Conservation (phyloP, 2,329 filamentous ascomycete species). For the Colletotrichum sp. region DNA sequence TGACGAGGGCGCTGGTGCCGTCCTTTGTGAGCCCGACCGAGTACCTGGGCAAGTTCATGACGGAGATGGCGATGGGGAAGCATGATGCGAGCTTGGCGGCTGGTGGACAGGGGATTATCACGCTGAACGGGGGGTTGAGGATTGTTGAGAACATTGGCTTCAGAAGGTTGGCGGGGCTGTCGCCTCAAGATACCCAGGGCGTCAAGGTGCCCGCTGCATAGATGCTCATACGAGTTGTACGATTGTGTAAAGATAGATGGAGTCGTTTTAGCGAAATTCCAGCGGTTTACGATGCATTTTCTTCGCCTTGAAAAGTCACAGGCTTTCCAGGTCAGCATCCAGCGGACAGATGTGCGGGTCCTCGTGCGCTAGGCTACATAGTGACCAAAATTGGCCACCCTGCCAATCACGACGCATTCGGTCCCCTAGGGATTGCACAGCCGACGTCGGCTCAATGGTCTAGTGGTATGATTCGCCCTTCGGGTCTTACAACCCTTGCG, state of each 20-base stretch:
- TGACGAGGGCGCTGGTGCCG: constrained; percentile 25
- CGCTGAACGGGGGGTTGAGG: constrained; percentile 35
- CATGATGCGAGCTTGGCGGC: constrained; percentile 28
- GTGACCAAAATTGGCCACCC: rapidly evolving
- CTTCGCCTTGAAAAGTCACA: neutral
- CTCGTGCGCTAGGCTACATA: neutral
- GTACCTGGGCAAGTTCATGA: constrained; percentile 47
- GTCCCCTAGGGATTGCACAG: neutral
- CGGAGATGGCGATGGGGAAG: constrained; percentile 49
- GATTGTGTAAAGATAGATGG: neutral
- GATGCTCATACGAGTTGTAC: neutral
- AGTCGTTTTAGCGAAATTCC: neutral
- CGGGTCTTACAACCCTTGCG: constrained; percentile 1
- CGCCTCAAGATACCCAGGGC: neutral
- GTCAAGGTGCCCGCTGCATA: neutral
- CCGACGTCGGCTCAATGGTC: constrained; percentile 12
- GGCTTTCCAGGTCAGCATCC: neutral
- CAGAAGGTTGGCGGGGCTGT: constrained; percentile 36
- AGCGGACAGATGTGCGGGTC: neutral
- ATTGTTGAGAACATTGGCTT: constrained; percentile 39
- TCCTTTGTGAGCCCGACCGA: constrained; percentile 45
- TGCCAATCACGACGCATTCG: neutral
- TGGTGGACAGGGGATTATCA: constrained; percentile 33
- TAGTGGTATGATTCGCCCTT: constrained; percentile 22
- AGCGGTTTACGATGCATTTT: neutral